Evolutionary conservation across 805 yeast genomes (phyloP), one percentile per base, ranked within the genome.

Genomic region (Wickerhamiella bombiphila): DNA sequence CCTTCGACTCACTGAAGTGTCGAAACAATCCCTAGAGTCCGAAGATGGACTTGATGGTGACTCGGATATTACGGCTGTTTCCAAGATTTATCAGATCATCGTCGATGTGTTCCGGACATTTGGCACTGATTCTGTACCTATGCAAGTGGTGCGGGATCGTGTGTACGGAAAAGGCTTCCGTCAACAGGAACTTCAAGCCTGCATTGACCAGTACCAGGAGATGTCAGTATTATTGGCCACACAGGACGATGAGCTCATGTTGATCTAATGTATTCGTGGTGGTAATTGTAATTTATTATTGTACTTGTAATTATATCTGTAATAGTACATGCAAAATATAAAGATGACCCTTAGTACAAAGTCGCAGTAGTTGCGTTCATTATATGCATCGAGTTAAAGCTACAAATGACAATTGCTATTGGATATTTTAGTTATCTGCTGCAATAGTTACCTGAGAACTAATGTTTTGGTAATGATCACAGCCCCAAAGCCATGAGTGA

Each of bases 101-200:
- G 72, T 76, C 46, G 66, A 66, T 34, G 59, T 75, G 57, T 47
- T 42, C 35, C 42, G 32, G 5, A 35, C 40, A 17, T 43, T 37
- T 11, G 45, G 41, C 19, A 59, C 59, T 31, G 60, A 57, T 36
- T 59, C 60, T 17, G 43, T 68, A 50, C 57, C 66, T 26, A 58
- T 71, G 68, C 63, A 55, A 35, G 66, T 58, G 9, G 65, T 86
- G 42, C 69, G 70, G 44, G 74, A 74, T 43, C 65, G 80, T 3
- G 74, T 79, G 22, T 62, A 82, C 29, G 78, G 80, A 25, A 77
- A 79, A 59, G 95, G 95, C 3, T 88, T 71, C 59, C 83, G 94
- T 0, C 76, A 76, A 50, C 70, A 75, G 44, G 83, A 83, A 54
- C 70, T 88, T 46, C 71, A 68, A 38, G 77, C 72, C 40, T 80